Percentiles rank a stretch among this genome's conserved stretches.
These are phyloP conservation scores for Clitoria ternatea DNA, from an alignment of 306 rosid genomes.

Conservation along the genomic window DNA sequence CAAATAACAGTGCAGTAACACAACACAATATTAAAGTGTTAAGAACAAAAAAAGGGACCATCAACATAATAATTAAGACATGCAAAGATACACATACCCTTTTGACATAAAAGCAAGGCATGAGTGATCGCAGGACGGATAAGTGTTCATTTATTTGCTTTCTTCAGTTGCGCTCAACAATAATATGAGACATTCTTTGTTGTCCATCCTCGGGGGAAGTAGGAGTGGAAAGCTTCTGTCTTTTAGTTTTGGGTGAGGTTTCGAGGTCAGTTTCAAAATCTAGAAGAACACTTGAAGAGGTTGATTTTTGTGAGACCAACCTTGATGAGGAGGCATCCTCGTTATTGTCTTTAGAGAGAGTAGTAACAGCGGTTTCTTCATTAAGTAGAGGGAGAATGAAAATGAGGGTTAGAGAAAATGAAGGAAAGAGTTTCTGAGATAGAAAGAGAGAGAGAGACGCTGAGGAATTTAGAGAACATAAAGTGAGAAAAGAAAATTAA, in stretches of 20 bases:
- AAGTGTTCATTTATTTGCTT: slow-evolving; percentile 97
- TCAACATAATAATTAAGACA: slow-evolving; percentile 13
- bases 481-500: no score
- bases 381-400: slow-evolving; percentile 38
- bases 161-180: slow-evolving; percentile 90
- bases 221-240: slow-evolving; percentile 37
- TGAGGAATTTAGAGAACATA: no score
- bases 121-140: slow-evolving; percentile 73
- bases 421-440: no score
- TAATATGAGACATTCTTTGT: slow-evolving; percentile 70
- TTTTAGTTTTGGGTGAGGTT: slow-evolving; percentile 49
- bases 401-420: no score
- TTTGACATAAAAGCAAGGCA: slow-evolving; percentile 97
- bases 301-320: slow-evolving; percentile 49
- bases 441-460: no score
- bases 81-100: no score
- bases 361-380: background rate
- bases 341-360: slow-evolving; percentile 18
- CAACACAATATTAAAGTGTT: no score
- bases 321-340: slow-evolving; percentile 32
- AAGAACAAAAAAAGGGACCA: no score
- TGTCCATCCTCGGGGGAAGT: slow-evolving; percentile 50
- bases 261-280: slow-evolving; percentile 55
- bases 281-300: slow-evolving; percentile 37
- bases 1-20: no score